Base-by-base conservation (phyloP, 176 grass and related monocot species). In the Zoysia japonica region DNA sequence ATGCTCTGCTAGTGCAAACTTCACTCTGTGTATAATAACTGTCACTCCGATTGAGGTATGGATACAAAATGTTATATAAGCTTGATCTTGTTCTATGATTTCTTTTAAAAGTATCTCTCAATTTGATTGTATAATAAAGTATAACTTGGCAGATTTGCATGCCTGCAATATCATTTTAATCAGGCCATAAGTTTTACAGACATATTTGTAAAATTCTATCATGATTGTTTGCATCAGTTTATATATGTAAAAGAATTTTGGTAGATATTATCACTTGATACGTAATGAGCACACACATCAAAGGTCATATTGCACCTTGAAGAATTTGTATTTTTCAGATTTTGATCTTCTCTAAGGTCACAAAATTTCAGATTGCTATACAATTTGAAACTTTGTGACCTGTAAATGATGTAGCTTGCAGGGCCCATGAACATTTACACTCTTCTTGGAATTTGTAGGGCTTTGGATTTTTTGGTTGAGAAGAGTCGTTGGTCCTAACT, bases 41-140 rank as follows among this genome's bases (percentile, higher is more conserved):
- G 92, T 99, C 49, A 90, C 96, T 70, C 85, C 90, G 52, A 92
- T 92, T 17, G 92, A 99, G 96, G 96, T 99, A 91, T 65, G 73
- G 9, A 69, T 66, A 48, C 17, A 39, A 6, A 10, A 60, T 19
- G 1, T 45, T 19, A 7, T 61, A 63, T 75, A 54, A 9, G 11
- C 11, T 74, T 39, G 8, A 72, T 68, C 16, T 61, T 47, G 46
- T 67, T 68, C 14, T 7, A 9, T 43, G 14, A 17, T 65, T 77
- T 78, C 5, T 3, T 11, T 19, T 45, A 43, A 7, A 7, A 45
- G 63, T 68, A 1, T 47, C 63, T 57, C 41, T 6, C 0, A 65
- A 42, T 78, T 36, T 56, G 36, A 57, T 3, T 1, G 11, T 17
- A 61, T 42, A 71, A 17, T 47, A 9, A 14, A 14, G 48, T 44